Percentiles rank a stretch among this genome's conserved stretches.
phyloP scores from a whole-genome alignment of 768 basidiomycete genomes.

The Cystobasidium tubakii region DNA sequence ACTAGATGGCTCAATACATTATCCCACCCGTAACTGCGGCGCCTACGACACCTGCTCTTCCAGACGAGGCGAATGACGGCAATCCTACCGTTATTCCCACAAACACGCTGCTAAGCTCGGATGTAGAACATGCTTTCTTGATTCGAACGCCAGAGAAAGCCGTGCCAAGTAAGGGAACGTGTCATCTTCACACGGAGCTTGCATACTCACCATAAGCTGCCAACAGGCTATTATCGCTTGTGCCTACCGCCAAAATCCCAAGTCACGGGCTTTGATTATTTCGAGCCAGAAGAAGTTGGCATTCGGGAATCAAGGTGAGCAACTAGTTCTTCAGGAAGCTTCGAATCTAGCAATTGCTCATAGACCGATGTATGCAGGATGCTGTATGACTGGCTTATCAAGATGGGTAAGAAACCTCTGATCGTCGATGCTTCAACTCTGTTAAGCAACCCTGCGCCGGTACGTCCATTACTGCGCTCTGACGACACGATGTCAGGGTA shows the following conservation, averaged over 20 bases:
- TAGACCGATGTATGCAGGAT: background rate
- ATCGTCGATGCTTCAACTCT: constrained; percentile 44
- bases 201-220: too few relatives aligned
- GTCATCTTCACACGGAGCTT: too few relatives aligned
- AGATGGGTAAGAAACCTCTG: constrained; percentile 35
- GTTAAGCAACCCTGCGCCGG: constrained; percentile 36
- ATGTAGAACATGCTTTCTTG: constrained; percentile 46
- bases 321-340: constrained; percentile 30
- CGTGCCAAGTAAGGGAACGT: constrained; percentile 39
- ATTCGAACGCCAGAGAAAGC: constrained; percentile 46
- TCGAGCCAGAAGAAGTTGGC: constrained; percentile 44
- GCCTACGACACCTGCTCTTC: constrained; percentile 27
- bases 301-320: constrained; percentile 42
- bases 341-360: constrained; percentile 26
- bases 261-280: constrained; percentile 46
- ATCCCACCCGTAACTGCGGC: constrained; percentile 36
- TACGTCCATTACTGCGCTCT: background rate
- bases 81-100: constrained; percentile 46
- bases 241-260: constrained; percentile 43
- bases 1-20: constrained; percentile 46
- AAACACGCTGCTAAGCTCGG: constrained; percentile 38
- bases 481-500: background rate
- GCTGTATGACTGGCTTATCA: constrained; percentile 34
- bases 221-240: constrained; percentile 41
- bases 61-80: constrained; percentile 21